These are phyloP conservation scores for Astrothelium subdiscretum DNA, from an alignment of 495 filamentous ascomycete genomes.

Conservation along the genomic window DNA sequence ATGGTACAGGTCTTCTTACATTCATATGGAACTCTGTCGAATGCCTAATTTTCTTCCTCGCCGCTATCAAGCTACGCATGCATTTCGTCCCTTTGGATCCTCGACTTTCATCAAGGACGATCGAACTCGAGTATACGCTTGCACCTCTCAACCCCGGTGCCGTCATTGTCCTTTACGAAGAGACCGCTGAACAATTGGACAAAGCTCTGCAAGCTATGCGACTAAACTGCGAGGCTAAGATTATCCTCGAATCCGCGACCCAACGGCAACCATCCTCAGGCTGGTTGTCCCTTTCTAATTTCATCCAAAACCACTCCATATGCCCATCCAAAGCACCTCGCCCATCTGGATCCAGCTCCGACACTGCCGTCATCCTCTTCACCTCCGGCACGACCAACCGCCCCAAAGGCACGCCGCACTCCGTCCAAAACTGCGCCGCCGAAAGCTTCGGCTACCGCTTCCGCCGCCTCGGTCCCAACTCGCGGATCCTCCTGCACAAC, in stretches of 20 bases:
- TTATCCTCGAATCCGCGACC: not conserved
- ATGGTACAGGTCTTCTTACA: not conserved
- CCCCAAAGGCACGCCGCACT: not conserved
- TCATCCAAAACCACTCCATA: not conserved
- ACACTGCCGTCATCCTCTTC: not conserved
- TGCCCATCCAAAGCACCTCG: not conserved
- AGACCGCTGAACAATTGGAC: not conserved
- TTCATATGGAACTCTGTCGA: slow-evolving; percentile 1
- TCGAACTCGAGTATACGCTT: not conserved
- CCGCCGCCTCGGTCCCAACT: not conserved
- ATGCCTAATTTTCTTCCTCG: not conserved
- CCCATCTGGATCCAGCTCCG: not conserved
- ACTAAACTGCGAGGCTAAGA: not conserved
- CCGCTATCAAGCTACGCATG: not conserved
- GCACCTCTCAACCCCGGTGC: not conserved
- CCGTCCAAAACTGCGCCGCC: not conserved
- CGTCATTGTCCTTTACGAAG: not conserved
- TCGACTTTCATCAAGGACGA: not conserved
- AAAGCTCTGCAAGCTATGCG: not conserved
- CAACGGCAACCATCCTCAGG: not conserved
- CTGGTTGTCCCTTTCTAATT: not conserved
- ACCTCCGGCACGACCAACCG: slow-evolving; percentile 4
- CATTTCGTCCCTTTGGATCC: not conserved
- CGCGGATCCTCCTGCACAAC: not conserved
- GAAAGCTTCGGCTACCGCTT: not conserved